phyloP scores from a whole-genome alignment of 768 basidiomycete species.

The Trametes punicea region DNA sequence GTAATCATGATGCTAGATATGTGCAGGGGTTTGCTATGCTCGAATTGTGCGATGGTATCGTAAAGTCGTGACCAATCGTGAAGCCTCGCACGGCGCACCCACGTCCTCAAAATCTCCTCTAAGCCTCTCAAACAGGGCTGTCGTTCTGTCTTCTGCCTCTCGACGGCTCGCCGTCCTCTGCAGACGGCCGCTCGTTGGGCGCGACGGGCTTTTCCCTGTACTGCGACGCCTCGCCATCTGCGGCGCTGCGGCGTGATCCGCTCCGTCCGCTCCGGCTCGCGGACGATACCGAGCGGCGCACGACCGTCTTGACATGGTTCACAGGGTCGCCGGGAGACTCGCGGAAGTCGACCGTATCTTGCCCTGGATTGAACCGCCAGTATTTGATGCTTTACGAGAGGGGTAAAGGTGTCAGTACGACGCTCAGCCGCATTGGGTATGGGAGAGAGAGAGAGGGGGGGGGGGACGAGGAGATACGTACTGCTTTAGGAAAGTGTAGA shows the following conservation, averaged over 20 bases:
- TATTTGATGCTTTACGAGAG: constrained; percentile 40
- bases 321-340: constrained; percentile 42
- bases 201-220: constrained; percentile 2
- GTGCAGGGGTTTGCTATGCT: too few relatives aligned
- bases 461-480: constrained; percentile 24
- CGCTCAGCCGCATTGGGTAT: neutral
- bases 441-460: neutral
- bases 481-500: constrained; percentile 59
- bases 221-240: neutral
- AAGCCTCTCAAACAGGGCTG: constrained; percentile 19
- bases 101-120: neutral
- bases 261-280: constrained; percentile 2
- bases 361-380: constrained; percentile 51
- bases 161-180: neutral
- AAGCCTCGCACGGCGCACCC: neutral
- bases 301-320: constrained; percentile 5
- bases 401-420: too few relatives aligned
- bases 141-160: constrained; percentile 15
- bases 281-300: constrained; percentile 8
- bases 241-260: neutral
- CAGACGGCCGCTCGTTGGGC: neutral
- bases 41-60: neutral
- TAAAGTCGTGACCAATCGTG: neutral
- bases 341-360: constrained; percentile 40
- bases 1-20: too few relatives aligned